These are phyloP conservation scores for Deuterostichococcus epilithicus DNA, from an alignment of 139 green algal species.

Conservation along the genomic window DNA sequence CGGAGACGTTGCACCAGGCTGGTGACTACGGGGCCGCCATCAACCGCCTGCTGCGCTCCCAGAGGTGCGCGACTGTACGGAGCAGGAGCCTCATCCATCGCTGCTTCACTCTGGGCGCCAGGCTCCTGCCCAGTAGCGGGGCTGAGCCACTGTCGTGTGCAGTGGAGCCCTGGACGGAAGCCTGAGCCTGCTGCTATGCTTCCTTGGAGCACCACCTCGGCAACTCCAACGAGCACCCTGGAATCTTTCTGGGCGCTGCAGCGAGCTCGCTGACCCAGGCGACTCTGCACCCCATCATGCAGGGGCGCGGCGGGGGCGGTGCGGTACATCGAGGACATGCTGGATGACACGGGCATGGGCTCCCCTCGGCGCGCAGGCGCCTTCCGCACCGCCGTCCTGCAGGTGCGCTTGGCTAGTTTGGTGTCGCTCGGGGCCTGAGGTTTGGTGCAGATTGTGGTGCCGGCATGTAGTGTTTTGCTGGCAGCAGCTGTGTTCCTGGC, in stretches of 20 bases:
- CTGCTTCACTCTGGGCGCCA: too few species aligned
- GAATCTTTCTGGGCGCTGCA: too few species aligned
- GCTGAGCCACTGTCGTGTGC: too few species aligned
- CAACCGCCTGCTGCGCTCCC: slow-evolving; percentile 12
- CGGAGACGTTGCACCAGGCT: slow-evolving; percentile 18
- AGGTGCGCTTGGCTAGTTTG: background rate
- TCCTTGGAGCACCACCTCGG: too few species aligned
- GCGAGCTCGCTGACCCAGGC: too few species aligned
- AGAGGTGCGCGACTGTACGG: background rate
- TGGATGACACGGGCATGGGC: slow-evolving; percentile 5
- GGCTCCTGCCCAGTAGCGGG: too few species aligned
- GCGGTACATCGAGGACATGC: slow-evolving; percentile 34
- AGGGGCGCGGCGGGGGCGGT: slow-evolving; percentile 24
- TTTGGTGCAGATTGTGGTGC: background rate
- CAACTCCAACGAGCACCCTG: too few species aligned
- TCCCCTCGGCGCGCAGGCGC: background rate
- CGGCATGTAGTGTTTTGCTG: background rate
- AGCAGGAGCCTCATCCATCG: too few species aligned
- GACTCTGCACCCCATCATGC: background rate
- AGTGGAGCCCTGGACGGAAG: too few species aligned
- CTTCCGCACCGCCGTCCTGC: slow-evolving; percentile 13
- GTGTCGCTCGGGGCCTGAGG: background rate
- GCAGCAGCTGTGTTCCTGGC: background rate
- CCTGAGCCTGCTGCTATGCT: too few species aligned
- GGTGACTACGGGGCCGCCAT: slow-evolving; percentile 25